Evolutionary conservation across 1,139 yeast genomes (phyloP).

Genomic region (Wickerhamiella pararugosa): DNA sequence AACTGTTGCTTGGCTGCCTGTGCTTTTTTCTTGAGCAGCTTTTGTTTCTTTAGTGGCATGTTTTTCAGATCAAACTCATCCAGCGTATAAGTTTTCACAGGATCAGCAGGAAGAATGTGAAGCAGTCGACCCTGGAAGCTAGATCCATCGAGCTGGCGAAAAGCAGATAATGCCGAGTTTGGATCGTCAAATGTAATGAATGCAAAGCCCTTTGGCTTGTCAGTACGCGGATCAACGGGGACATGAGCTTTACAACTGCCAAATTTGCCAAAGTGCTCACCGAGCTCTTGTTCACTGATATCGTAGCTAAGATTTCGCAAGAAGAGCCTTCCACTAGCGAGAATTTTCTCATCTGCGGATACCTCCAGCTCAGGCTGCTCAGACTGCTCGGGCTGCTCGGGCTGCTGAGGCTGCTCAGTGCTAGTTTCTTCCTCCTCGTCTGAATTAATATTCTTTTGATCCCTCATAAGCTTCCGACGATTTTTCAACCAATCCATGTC

Average conservation of each 20-base stretch:
- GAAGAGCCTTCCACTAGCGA: constrained; percentile 67
- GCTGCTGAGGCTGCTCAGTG: no score
- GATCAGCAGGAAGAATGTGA: constrained; percentile 77
- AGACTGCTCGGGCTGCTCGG: no score
- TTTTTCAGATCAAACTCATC: constrained; percentile 86
- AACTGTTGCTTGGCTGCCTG: constrained; percentile 77
- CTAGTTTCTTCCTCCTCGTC: not conserved
- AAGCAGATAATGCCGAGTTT: constrained; percentile 66
- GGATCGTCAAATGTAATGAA: constrained; percentile 57
- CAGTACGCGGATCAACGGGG: constrained; percentile 81
- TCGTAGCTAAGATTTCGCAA: constrained; percentile 73
- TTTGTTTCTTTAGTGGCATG: constrained; percentile 81
- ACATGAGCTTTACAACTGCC: constrained; percentile 50
- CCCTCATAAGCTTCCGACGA: constrained; percentile 57
- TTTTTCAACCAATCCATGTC: constrained; percentile 84
- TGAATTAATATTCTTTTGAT: constrained; percentile 6
- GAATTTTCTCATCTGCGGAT: constrained; percentile 24
- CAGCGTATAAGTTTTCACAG: constrained; percentile 51
- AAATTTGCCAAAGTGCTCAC: constrained; percentile 37
- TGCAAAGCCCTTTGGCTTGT: constrained; percentile 86
- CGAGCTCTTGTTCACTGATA: constrained; percentile 68
- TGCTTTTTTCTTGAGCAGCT: constrained; percentile 66
- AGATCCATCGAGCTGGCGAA: constrained; percentile 59
- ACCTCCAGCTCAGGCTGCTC: not conserved
- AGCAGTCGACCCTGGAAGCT: constrained; percentile 88